Conservation (phyloP, 441 rosid species). For the Brassica balearica region DNA sequence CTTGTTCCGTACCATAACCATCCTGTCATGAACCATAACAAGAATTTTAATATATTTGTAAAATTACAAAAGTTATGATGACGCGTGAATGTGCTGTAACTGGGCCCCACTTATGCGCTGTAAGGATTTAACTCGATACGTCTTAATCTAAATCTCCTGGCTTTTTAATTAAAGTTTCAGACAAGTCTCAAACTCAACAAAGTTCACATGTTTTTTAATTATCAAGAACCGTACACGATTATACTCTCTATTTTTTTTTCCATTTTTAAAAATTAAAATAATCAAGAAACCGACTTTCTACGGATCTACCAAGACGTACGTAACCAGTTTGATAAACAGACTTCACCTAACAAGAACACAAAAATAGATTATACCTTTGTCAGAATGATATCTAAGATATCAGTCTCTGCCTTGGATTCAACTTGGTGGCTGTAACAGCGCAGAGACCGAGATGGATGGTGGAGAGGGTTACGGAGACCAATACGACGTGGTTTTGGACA, state of each 20-base stretch:
- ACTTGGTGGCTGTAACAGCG: constrained; percentile 83
- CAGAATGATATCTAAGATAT: constrained; percentile 79
- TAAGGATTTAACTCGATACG: constrained; percentile 31
- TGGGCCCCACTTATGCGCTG: constrained; percentile 37
- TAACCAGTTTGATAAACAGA: constrained; percentile 35
- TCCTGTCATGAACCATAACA: constrained; percentile 48
- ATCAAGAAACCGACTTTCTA: constrained; percentile 29
- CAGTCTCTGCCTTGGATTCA: constrained; percentile 74
- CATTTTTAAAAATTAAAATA: background rate
- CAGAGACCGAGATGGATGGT: constrained; percentile 60
- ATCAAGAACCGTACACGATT: constrained; percentile 41
- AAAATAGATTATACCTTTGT: constrained; percentile 55
- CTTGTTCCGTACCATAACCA: constrained; percentile 64
- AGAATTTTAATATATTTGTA: background rate
- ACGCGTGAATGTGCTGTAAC: constrained; percentile 24
- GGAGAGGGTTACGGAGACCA: constrained; percentile 4
- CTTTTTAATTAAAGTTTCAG: background rate
- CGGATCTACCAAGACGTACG: constrained; percentile 32
- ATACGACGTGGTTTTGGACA: constrained; percentile 95
- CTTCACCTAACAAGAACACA: background rate
- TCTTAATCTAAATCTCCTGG: constrained; percentile 1
- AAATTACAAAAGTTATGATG: constrained; percentile 6
- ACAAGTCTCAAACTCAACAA: constrained; percentile 29
- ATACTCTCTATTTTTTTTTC: background rate
- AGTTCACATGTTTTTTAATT: constrained; percentile 29